Evolutionary conservation across 768 basidiomycete species (phyloP).

Genomic region (Tulasnella calospora): DNA sequence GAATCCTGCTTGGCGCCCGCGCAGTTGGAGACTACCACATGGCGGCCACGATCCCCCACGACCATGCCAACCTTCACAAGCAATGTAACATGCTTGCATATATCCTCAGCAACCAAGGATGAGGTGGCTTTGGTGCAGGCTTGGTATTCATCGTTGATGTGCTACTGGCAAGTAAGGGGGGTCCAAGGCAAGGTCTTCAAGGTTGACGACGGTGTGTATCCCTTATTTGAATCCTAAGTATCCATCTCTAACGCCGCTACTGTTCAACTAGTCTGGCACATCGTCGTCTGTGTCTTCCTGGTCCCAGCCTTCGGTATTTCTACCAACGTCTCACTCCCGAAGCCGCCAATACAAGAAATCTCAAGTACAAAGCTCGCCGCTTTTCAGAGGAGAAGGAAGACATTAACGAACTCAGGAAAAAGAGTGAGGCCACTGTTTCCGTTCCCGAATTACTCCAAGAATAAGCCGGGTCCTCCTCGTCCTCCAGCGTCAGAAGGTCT

Average conservation of each 20-base stretch:
- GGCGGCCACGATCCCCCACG: conserved; percentile 43
- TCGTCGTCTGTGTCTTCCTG: conserved; percentile 70
- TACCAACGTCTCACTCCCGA: conserved; percentile 73
- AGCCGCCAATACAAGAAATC: conserved; percentile 36
- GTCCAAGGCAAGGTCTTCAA: conserved; percentile 54
- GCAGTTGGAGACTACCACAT: conserved; percentile 79
- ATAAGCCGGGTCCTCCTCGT: not conserved
- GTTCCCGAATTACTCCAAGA: not conserved
- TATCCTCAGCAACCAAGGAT: conserved; percentile 48
- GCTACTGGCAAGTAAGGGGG: conserved; percentile 48
- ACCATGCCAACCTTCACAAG: conserved; percentile 53
- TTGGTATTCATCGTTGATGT: conserved; percentile 11
- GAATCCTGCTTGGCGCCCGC: conserved; percentile 70
- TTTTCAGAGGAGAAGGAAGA: not conserved
- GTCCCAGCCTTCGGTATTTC: conserved; percentile 67
- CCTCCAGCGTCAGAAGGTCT: not conserved
- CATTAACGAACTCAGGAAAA: not conserved
- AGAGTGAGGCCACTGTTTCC: not conserved
- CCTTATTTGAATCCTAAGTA: conserved; percentile 40
- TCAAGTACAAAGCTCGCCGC: conserved; percentile 38
- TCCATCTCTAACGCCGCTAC: not conserved
- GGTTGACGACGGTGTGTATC: conserved; percentile 68
- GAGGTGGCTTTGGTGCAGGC: conserved; percentile 32
- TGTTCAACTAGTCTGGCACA: conserved; percentile 55
- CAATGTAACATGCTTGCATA: conserved; percentile 71